These are phyloP conservation scores for Pseudogymnoascus sp. DNA, from an alignment of 2,329 filamentous ascomycete genomes.

Conservation along the genomic window DNA sequence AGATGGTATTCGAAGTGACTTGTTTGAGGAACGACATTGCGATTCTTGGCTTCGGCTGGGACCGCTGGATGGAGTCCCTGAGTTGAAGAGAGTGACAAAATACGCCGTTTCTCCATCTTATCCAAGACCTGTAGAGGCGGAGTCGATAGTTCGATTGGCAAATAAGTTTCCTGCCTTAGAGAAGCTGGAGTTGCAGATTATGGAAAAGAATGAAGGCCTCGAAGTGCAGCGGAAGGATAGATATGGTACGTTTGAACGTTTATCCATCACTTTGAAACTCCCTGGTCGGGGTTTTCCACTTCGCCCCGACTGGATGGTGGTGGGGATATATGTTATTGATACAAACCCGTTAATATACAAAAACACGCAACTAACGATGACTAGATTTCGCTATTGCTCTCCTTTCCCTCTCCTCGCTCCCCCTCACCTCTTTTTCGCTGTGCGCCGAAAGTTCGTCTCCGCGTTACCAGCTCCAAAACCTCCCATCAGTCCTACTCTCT, in stretches of 20 bases:
- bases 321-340: neutral
- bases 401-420: neutral
- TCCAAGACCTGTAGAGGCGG: slow-evolving; percentile 1
- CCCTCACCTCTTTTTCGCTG: neutral
- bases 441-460: neutral
- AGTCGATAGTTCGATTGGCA: neutral
- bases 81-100: slow-evolving; percentile 1
- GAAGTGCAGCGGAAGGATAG: slow-evolving; percentile 1
- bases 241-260: neutral
- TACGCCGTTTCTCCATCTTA: neutral
- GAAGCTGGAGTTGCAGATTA: neutral
- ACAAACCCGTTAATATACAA: neutral
- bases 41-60: slow-evolving; percentile 12
- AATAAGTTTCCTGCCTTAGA: neutral
- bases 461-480: slow-evolving; percentile 2
- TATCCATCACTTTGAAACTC: neutral
- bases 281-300: neutral
- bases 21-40: slow-evolving; percentile 12
- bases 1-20: slow-evolving; percentile 10
- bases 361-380: neutral
- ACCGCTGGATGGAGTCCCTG: neutral
- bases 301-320: neutral
- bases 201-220: neutral
- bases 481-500: neutral
- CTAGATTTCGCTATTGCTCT: neutral